Evolutionary conservation across 257 asterid genomes (phyloP), one percentile per base, ranked within the genome.

Genomic region (Leonotis leonurus): DNA sequence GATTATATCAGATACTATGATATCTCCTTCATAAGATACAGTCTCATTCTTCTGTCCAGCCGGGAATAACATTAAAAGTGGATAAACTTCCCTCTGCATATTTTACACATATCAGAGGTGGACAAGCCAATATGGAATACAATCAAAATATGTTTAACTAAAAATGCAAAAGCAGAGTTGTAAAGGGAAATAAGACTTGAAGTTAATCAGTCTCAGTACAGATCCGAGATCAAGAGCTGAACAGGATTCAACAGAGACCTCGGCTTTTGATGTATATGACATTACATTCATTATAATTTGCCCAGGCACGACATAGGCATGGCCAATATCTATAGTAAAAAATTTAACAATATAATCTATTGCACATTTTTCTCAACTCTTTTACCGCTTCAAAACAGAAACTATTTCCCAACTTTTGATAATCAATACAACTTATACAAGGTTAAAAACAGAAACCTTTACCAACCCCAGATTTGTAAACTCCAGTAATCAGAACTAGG

Each of bases 61-160:
- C 7, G 96, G 98, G 73, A 88, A 86, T 78, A 91, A 62, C 66
- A 91, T 70, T 74, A 91, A 69, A 57, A 77, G 83, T 61, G 98
- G 96, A 82, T 88, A 86, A 44, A 85, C 75, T 69, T 91, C 95
- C 80, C 87, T 81, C 96, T 91, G 96, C 85, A 77, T n/a, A 56
- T 65, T 61, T 65, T 52, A 55, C 50, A 59, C 52, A 65, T 52
- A 62, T 60, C 32, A 66, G 56, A 66, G 56, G 50, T 36, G 39
- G 46, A 49, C 36, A 57, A 69, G 39, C 62, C 29, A 54, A 26
- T 35, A 37, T 55, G 62, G 24, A 69, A 73, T 35, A 26, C 33
- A 44, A 27, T 22, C 27, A 45, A 43, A 37, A 57, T 4, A 62
- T 27, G 52, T 64, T 45, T 60, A 45, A 55, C 17, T 54, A 33